phyloP scores from a whole-genome alignment of 1,284 basidiomycete genomes.

The Agroathelia rolfsii region DNA sequence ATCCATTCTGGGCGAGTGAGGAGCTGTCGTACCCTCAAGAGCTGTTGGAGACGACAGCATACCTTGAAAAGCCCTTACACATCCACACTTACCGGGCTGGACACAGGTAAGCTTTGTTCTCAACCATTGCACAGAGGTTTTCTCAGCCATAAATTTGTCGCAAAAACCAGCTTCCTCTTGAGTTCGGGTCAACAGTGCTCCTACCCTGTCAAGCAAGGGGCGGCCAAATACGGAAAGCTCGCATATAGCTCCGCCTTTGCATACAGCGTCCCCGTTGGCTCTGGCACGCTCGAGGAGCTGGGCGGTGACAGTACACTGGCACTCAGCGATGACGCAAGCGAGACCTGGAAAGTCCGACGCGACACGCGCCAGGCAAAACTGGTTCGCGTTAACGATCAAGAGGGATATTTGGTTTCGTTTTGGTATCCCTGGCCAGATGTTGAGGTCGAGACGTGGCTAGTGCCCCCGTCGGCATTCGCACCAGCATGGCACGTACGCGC shows the following conservation, averaged over 20 bases:
- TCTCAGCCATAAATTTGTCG: no score
- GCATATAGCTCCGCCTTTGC: conserved; percentile 69
- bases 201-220: conserved; percentile 68
- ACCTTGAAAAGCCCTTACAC: conserved; percentile 55
- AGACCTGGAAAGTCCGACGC: conserved; percentile 62
- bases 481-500: conserved; percentile 64
- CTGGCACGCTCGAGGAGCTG: conserved; percentile 60
- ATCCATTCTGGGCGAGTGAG: conserved; percentile 61
- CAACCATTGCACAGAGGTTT: no score
- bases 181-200: conserved; percentile 73
- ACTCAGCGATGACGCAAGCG: conserved; percentile 55
- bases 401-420: no score
- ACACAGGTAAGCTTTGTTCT: no score
- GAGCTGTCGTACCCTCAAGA: conserved; percentile 53
- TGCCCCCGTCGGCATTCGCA: conserved; percentile 47
- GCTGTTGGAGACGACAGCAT: conserved; percentile 34
- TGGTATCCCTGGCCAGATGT: conserved; percentile 72
- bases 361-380: conserved; percentile 53
- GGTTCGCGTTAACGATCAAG: no score
- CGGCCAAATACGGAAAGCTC: conserved; percentile 72
- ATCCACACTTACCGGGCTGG: conserved; percentile 53
- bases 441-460: conserved; percentile 65
- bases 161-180: conserved; percentile 60
- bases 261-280: conserved; percentile 64
- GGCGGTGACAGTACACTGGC: conserved; percentile 63